Evolutionary conservation across 2,329 filamentous ascomycete species (phyloP).

Genomic region (Paraphoma chrysanthemicola): DNA sequence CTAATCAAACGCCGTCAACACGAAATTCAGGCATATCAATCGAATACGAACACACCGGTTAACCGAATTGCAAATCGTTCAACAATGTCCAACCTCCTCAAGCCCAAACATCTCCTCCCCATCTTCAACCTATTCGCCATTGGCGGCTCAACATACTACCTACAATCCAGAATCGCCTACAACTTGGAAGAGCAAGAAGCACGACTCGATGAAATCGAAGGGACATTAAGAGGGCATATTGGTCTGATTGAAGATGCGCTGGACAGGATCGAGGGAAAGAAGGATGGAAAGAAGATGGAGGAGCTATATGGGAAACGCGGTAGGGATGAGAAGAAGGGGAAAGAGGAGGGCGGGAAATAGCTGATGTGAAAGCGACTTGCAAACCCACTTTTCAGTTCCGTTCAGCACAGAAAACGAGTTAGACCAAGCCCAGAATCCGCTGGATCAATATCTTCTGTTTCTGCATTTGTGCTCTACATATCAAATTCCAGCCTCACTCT

Average conservation of each 20-base stretch:
- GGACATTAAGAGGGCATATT: conserved; percentile 56
- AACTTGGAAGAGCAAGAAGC: conserved; percentile 58
- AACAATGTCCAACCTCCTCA: conserved; percentile 12
- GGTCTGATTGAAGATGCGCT: conserved; percentile 56
- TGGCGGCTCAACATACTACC: conserved; percentile 25
- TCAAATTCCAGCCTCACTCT: conserved; percentile 33
- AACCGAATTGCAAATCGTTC: background rate
- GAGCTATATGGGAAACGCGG: conserved; percentile 41
- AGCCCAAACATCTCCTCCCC: conserved; percentile 12
- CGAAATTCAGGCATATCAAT: background rate
- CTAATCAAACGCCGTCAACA: too few species aligned
- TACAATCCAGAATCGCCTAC: conserved; percentile 48
- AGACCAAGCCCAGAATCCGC: too few species aligned
- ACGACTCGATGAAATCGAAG: conserved; percentile 56
- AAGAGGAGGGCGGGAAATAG: background rate
- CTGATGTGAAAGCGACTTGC: background rate
- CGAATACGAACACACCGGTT: background rate
- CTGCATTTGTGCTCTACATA: too few species aligned
- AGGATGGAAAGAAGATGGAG: conserved; percentile 41
- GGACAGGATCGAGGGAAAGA: conserved; percentile 54
- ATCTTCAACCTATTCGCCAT: conserved; percentile 28
- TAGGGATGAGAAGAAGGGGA: conserved; percentile 24
- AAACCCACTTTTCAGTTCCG: too few species aligned
- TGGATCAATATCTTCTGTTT: too few species aligned
- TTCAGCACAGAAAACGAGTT: too few species aligned